A percentile compares a stretch with the other conserved stretches of the same genome.
Evolutionary conservation across 495 filamentous ascomycete species (phyloP).

Genomic region (Lophiotrema nucula): DNA sequence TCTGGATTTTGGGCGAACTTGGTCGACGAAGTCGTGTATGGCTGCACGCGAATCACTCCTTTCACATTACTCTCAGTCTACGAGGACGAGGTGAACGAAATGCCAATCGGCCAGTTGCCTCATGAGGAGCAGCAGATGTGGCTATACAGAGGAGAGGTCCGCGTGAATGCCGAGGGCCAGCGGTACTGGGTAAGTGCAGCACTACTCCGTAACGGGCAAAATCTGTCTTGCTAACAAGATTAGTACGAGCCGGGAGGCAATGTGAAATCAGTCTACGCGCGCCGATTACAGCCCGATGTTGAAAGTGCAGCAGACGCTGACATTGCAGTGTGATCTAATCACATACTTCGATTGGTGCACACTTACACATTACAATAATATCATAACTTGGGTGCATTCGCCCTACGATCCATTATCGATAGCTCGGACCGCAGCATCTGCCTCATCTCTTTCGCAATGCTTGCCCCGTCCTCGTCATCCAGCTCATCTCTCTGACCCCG

Average conservation of each 20-base stretch:
- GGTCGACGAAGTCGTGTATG: conserved; percentile 13
- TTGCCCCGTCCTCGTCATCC: conserved; percentile 77
- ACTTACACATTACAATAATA: no score
- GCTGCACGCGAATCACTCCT: neutral
- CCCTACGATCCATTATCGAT: conserved; percentile 47
- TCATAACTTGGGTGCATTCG: conserved; percentile 36
- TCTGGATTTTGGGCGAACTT: conserved; percentile 20
- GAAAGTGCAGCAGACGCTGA: no score
- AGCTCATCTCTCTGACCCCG: conserved; percentile 76
- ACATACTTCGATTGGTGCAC: no score
- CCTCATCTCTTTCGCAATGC: conserved; percentile 62
- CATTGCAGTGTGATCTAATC: no score
- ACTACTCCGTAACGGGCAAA: neutral
- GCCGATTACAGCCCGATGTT: neutral
- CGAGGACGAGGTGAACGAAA: conserved; percentile 4
- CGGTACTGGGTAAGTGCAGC: conserved; percentile 17
- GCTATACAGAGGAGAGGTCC: conserved; percentile 17
- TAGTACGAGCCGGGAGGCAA: neutral
- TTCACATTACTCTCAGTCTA: conserved; percentile 14
- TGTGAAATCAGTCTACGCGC: neutral
- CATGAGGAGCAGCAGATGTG: neutral
- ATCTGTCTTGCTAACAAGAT: neutral
- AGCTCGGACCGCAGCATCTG: conserved; percentile 57
- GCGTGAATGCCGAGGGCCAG: neutral
- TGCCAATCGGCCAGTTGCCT: neutral